Percentiles rank a stretch among this genome's conserved stretches.
These are phyloP conservation scores for Dictyophora rubrovolvata DNA, from an alignment of 768 basidiomycete species.

Conservation along the genomic window DNA sequence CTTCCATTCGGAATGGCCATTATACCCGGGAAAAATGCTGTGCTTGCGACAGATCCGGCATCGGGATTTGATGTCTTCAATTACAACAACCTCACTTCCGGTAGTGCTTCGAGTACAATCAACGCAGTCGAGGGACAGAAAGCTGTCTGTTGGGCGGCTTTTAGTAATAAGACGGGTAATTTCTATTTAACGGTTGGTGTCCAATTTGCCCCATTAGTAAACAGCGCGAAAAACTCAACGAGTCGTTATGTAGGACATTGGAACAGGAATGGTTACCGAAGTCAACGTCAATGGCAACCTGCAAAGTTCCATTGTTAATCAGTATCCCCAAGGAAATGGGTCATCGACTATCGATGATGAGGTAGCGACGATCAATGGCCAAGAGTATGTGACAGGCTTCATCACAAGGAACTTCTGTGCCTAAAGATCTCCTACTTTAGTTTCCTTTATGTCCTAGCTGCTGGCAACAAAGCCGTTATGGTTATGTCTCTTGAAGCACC, in stretches of 20 bases:
- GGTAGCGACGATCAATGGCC: conserved; percentile 20
- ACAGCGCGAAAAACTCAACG: background rate
- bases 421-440: conserved; percentile 15
- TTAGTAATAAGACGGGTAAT: conserved; percentile 31
- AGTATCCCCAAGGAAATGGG: conserved; percentile 11
- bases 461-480: conserved; percentile 29
- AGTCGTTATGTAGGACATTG: conserved; percentile 22
- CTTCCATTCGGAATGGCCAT: conserved; percentile 13
- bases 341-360: conserved; percentile 20
- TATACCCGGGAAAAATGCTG: conserved; percentile 12
- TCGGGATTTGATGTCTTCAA: conserved; percentile 12
- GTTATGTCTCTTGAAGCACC: conserved; percentile 30
- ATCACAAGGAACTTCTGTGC: background rate
- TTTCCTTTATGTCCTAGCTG: conserved; percentile 31
- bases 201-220: background rate
- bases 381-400: conserved; percentile 17
- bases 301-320: conserved; percentile 15
- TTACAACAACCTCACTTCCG: conserved; percentile 3
- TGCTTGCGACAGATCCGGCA: conserved; percentile 13
- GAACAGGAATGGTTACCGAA: conserved; percentile 20
- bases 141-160: conserved; percentile 36
- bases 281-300: conserved; percentile 16
- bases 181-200: conserved; percentile 28
- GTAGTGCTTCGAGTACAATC: conserved; percentile 5
- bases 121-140: conserved; percentile 27